Percentiles rank a stretch among this genome's conserved stretches.
Conservation (phyloP, 2,329 filamentous ascomycete species). For the Fusarium oxysporum region DNA sequence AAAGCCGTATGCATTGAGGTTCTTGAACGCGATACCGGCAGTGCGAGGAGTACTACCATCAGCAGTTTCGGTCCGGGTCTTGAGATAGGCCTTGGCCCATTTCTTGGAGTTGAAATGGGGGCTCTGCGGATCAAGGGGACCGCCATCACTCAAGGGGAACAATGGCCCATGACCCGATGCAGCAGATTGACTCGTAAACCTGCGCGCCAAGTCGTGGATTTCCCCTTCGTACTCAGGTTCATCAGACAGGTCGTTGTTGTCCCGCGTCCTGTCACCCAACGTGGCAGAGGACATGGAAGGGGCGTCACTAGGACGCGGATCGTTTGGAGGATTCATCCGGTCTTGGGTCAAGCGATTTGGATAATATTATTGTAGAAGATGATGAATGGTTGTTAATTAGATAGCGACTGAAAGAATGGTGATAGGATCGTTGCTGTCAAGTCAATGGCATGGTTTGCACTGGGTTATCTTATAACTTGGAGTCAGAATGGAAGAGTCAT, state of each 20-base stretch:
- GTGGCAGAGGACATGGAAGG: slow-evolving; percentile 2
- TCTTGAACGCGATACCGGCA: slow-evolving; percentile 71
- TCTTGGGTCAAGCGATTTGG: too few species aligned
- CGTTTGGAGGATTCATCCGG: neutral
- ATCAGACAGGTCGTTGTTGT: neutral
- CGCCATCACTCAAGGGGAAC: slow-evolving; percentile 34
- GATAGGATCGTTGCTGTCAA: neutral
- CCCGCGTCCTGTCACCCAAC: neutral
- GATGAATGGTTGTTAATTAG: accelerated
- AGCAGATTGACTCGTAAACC: slow-evolving; percentile 21
- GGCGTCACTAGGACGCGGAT: neutral
- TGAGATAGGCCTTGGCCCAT: slow-evolving; percentile 56
- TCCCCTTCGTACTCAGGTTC: neutral
- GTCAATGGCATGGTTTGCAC: neutral
- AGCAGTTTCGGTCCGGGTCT: slow-evolving; percentile 30
- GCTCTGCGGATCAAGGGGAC: slow-evolving; percentile 53
- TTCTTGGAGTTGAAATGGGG: slow-evolving; percentile 55
- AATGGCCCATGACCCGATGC: slow-evolving; percentile 22
- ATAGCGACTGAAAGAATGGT: too few species aligned
- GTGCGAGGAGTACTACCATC: slow-evolving; percentile 66
- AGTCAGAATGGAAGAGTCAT: too few species aligned
- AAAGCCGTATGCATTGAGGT: slow-evolving; percentile 73
- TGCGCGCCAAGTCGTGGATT: slow-evolving; percentile 25
- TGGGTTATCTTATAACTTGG: neutral
- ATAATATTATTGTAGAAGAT: accelerated